Evolutionary conservation across 495 filamentous ascomycete genomes (phyloP).

Genomic region (Copromyces sp.): DNA sequence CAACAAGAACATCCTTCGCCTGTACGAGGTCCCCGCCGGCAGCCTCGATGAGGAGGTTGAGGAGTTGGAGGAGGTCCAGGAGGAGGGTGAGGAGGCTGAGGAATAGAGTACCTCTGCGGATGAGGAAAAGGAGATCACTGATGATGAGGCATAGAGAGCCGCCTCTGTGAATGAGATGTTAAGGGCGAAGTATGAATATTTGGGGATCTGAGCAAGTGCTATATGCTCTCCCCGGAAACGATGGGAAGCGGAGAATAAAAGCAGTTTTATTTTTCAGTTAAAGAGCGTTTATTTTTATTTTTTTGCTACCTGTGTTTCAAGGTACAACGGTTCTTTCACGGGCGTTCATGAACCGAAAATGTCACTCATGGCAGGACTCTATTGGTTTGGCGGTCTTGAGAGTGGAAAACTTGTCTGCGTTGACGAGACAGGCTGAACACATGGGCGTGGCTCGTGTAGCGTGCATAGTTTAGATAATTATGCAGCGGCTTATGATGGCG

Average conservation of each 20-base stretch:
- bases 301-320: background rate
- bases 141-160: background rate
- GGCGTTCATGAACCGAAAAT: background rate
- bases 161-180: background rate
- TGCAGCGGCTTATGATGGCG: background rate
- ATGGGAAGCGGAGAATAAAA: background rate
- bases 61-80: constrained; percentile 20
- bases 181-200: background rate
- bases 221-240: background rate
- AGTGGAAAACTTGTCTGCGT: background rate
- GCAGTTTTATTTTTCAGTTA: background rate
- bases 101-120: constrained; percentile 11
- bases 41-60: constrained; percentile 63
- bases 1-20: constrained; percentile 82
- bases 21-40: constrained; percentile 81
- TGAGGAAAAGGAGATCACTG: background rate
- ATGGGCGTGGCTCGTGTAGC: background rate
- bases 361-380: background rate
- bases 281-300: background rate
- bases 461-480: background rate
- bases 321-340: background rate
- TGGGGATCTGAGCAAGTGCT: background rate
- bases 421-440: background rate
- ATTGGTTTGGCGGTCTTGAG: background rate
- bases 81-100: constrained; percentile 23